These are phyloP conservation scores for Chlorella sorokiniana DNA, from an alignment of 139 green algal species.

Conservation along the genomic window DNA sequence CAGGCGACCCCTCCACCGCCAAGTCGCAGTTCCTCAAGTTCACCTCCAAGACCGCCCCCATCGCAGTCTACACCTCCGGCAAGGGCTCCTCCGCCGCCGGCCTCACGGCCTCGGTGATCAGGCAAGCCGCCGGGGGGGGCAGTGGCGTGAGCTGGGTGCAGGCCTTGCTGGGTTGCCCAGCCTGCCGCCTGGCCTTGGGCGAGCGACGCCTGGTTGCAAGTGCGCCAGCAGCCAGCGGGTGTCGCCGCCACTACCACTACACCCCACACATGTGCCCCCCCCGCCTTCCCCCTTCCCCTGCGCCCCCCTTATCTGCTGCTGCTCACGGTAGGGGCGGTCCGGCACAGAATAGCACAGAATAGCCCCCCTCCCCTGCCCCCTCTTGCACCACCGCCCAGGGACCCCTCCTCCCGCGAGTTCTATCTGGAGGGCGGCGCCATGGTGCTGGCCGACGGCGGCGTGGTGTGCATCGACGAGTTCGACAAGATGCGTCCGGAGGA, in stretches of 20 bases:
- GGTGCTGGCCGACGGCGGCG: conserved; percentile 96
- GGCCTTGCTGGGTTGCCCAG: too few species aligned
- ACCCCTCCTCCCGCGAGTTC: conserved; percentile 74
- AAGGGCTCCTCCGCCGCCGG: conserved; percentile 96
- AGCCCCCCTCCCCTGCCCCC: background rate
- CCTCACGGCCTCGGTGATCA: conserved; percentile 92
- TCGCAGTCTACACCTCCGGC: conserved; percentile 96
- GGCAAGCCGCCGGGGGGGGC: conserved; percentile 15
- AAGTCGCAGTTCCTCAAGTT: conserved; percentile 99
- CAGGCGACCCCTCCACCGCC: conserved; percentile 91
- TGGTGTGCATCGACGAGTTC: conserved; percentile 99
- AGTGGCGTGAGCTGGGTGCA: background rate
- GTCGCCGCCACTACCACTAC: too few species aligned
- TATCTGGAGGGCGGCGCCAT: conserved; percentile 94
- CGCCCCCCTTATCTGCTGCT: too few species aligned
- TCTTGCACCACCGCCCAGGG: background rate
- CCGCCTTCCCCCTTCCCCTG: too few species aligned
- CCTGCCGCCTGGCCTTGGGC: too few species aligned
- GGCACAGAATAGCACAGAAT: too few species aligned
- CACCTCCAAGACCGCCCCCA: conserved; percentile 83
- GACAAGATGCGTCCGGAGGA: conserved; percentile 99
- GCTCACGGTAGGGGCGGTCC: too few species aligned
- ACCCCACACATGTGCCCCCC: too few species aligned
- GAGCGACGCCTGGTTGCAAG: too few species aligned
- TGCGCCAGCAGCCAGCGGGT: too few species aligned